Percentiles rank a stretch among this genome's conserved stretches.
Evolutionary conservation across 176 grass and related monocot species (phyloP).

Genomic region (Rhynchospora breviuscula): DNA sequence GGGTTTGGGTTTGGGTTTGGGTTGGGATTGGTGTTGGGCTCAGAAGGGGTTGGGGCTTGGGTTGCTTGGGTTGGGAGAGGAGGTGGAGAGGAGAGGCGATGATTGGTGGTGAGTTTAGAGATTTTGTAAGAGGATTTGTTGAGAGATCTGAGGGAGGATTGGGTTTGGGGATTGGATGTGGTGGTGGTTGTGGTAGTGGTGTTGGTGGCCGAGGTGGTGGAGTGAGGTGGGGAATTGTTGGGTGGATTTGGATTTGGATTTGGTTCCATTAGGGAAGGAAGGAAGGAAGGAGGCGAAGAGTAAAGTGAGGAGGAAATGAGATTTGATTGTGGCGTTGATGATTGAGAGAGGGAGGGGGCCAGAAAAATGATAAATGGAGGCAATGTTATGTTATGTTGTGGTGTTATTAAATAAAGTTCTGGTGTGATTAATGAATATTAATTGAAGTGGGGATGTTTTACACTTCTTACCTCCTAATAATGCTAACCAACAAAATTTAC

Average conservation of each 20-base stretch:
- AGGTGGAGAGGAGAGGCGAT: conserved; percentile 19
- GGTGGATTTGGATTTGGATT: conserved; percentile 12
- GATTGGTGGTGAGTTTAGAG: conserved; percentile 49
- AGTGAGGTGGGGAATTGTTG: conserved; percentile 5
- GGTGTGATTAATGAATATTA: not conserved
- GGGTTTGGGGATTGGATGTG: not conserved
- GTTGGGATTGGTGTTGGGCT: conserved; percentile 12
- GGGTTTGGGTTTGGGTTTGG: not conserved
- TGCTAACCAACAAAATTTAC: not conserved
- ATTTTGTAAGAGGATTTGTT: conserved; percentile 93
- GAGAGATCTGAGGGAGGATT: conserved; percentile 53
- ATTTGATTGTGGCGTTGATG: not conserved
- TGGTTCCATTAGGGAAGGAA: conserved; percentile 10
- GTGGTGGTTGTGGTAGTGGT: not conserved
- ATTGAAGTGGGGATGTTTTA: not conserved
- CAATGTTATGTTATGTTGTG: not conserved
- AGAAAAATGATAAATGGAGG: not conserved
- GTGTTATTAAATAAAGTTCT: not conserved
- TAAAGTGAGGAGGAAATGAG: not conserved
- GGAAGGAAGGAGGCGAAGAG: not conserved
- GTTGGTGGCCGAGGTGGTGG: not conserved
- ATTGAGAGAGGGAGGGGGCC: not conserved
- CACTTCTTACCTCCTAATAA: not conserved
- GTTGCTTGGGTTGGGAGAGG: conserved; percentile 15
- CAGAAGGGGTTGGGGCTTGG: not conserved